phyloP scores from a whole-genome alignment of 208 protist species.

The Tritrichomonas foetus region DNA sequence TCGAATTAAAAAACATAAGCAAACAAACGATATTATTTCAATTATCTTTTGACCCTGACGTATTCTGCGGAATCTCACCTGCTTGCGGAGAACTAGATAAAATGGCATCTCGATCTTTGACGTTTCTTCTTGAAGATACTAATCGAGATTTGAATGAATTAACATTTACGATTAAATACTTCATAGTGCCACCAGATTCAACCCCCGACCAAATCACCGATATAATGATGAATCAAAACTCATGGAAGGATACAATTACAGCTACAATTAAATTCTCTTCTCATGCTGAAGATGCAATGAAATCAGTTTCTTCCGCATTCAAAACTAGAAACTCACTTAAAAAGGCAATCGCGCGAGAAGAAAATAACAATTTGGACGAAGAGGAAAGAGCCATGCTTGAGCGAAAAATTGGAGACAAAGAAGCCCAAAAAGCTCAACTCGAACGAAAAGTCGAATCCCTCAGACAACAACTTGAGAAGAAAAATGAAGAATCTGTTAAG shows the following conservation, averaged over 20 bases:
- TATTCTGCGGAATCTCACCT: conserved; percentile 23
- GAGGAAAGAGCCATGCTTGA: background rate
- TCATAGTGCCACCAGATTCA: background rate
- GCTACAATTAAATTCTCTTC: background rate
- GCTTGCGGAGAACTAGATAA: background rate
- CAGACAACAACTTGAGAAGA: too few relatives aligned
- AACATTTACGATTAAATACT: background rate
- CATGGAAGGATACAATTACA: background rate
- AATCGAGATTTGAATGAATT: background rate
- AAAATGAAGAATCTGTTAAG: too few relatives aligned
- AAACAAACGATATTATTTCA: background rate
- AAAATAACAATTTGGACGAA: background rate
- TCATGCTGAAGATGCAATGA: conserved; percentile 32
- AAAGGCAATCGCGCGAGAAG: background rate
- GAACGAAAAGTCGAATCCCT: too few relatives aligned
- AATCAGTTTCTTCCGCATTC: background rate
- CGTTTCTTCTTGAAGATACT: background rate
- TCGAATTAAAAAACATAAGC: background rate
- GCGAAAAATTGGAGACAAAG: background rate
- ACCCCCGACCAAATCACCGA: background rate
- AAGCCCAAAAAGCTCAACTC: background rate
- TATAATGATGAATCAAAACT: background rate
- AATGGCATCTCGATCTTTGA: background rate
- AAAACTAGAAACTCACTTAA: background rate
- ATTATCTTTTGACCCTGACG: background rate